Conservation (phyloP, 192 early-diverging fungal genomes). For the Backusella tarrabulga region DNA sequence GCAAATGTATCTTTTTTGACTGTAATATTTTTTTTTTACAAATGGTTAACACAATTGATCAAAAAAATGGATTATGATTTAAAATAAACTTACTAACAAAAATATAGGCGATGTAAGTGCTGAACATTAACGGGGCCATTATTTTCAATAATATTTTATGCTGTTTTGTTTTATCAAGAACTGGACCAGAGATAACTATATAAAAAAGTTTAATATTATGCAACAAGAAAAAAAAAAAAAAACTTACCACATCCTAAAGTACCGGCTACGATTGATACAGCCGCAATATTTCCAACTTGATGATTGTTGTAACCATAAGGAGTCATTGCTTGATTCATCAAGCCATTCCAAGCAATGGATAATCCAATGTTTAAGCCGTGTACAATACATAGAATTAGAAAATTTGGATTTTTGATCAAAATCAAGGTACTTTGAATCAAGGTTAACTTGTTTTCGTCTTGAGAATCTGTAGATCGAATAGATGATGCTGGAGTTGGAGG, state of each 20-base stretch:
- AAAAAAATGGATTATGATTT: neutral
- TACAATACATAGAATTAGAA: conserved; percentile 28
- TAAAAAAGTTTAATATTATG: neutral
- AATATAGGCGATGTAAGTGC: conserved; percentile 24
- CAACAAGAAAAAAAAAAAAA: conserved; percentile 3
- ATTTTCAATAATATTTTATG: conserved; percentile 27
- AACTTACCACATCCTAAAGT: conserved; percentile 34
- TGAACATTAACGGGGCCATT: conserved; percentile 25
- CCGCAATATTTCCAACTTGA: conserved; percentile 33
- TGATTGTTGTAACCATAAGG: conserved; percentile 37
- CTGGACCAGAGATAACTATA: conserved; percentile 28
- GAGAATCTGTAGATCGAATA: neutral
- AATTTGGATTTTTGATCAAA: conserved; percentile 31
- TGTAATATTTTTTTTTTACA: conserved; percentile 3
- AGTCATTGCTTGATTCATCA: conserved; percentile 34
- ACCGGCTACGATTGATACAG: conserved; percentile 29
- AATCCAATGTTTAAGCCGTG: conserved; percentile 36
- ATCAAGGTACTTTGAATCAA: conserved; percentile 21
- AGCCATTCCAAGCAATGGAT: conserved; percentile 25
- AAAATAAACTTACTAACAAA: conserved; percentile 23
- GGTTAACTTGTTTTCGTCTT: neutral
- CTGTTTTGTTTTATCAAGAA: conserved; percentile 34
- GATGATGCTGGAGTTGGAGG: conserved; percentile 25
- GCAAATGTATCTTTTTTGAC: conserved; percentile 25
- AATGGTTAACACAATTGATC: neutral